Base-by-base conservation (phyloP, 768 basidiomycete genomes). In the Rhodosporidiobolus odoratus region DNA sequence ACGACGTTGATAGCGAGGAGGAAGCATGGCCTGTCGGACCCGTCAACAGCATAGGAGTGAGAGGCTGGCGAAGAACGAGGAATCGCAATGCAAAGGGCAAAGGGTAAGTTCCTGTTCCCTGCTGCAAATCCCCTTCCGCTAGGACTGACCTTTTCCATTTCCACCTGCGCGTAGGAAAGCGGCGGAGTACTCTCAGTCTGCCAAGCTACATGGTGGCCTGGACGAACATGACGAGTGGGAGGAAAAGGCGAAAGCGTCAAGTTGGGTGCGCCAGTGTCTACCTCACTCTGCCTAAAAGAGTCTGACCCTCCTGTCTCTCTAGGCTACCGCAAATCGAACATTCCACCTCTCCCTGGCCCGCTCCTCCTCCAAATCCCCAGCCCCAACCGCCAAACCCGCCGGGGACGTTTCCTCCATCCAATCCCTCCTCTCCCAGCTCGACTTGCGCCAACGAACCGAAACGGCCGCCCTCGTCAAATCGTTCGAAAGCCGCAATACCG, bases 1-100 rank as follows among this genome's bases (percentile, higher is more conserved):
- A 58, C n/a, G 67, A 68, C 1, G 17, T 34, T 3, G 72, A 73
- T 47, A 60, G 57, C 8, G 72, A 73, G 45, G 72, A 74, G 45
- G 73, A 74, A n/a, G 57, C 35, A 3, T 74, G 73, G 73, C 73
- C 73, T 2, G 73, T 74, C 10, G 73, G 65, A 7, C 73, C 73
- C 1, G 59, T 63, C 9, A 66, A 66, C 32, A 70, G 68, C 37
- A 19, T 70, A 3, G 73, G 73, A 12, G 2, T 70, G 0, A 19
- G 59, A 17, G 73, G 73, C 0, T 69, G 65, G 68, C 23, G 68
- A 10, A 43, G 68, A 17, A 21, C 38, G 21, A 6, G 27, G 52
- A 53, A 8, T 32, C 45, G 56, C 6, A 23, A 15, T 23, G 32
- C 40, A 9, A 68, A 68, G 54, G 72, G 65, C 16, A 73, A 69